Base-by-base conservation (phyloP, 169 alveolate species). In the Plasmodium falciparum region DNA sequence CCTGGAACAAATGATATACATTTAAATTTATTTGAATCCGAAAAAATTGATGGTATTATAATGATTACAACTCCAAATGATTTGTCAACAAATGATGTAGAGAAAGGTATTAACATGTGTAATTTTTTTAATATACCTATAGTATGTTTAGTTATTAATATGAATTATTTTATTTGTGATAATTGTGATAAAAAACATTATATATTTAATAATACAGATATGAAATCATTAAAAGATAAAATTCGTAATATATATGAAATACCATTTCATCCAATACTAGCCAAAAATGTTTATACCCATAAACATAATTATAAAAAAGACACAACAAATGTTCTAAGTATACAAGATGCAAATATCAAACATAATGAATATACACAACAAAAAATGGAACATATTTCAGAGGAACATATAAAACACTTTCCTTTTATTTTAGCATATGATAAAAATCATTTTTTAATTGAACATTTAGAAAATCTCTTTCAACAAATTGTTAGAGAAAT, bases 1-100 rank as follows among this genome's bases (percentile, higher is more conserved):
- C 99, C 99, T 3, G 99, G 99, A 0, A 99, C 99, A 7, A 99
- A 99, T 50, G 99, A 99, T 91, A 98, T 98, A 67, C 97, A 98
- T 90, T 94, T 99, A 50, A 97, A 99, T 61, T 94, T 99, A 47
- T 97, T 99, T 76, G 97, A 98, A 88, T 97, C 97, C 83, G 94
- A 98, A 66, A 90, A 88, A 15, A 71, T 97, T 7, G 95, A 94
- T 80, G 99, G 98, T 5, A 97, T 92, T 29, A 83, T 94, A 52
- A 90, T 93, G 69, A 88, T 94, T 52, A 88, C 99, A 0, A 98
- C 99, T 3, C 99, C 98, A 58, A 96, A 96, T 80, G 97, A 93
- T 88, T 92, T 96, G 29, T 96, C 99, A n/a, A 95, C 96, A 22
- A 97, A 97, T 12, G 99, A 98, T 92, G 98, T 97, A 3, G 96